Percentiles rank a stretch among this genome's conserved stretches.
Evolutionary conservation across 208 protist species (phyloP).

Genomic region (Novymonas esmeraldas): DNA sequence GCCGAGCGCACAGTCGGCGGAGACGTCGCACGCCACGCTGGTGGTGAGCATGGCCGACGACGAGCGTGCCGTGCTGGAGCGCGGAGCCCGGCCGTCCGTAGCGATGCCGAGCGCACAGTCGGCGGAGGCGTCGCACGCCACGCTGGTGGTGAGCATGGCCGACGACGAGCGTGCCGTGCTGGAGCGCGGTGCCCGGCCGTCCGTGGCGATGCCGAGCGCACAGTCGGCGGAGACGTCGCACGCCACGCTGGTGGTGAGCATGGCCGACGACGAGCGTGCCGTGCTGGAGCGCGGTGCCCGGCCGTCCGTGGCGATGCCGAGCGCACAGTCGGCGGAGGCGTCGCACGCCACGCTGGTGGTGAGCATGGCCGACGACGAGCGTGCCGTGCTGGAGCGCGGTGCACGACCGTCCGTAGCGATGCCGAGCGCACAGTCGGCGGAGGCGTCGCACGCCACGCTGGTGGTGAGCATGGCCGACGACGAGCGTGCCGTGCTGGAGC

Average conservation of each 20-base stretch:
- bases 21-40: no score
- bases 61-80: constrained; percentile 7
- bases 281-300: no score
- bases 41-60: no score
- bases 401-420: constrained; percentile 10
- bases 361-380: constrained; percentile 7
- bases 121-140: no score
- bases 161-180: constrained; percentile 9
- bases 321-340: no score
- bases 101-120: background rate
- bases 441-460: background rate
- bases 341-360: background rate
- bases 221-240: background rate
- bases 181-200: constrained; percentile 1
- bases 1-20: no score
- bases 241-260: background rate
- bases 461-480: constrained; percentile 9
- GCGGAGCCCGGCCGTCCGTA: constrained; percentile 4
- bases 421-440: background rate
- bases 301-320: constrained; percentile 7
- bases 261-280: constrained; percentile 10
- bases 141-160: no score
- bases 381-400: no score
- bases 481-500: constrained; percentile 2
- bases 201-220: constrained; percentile 1